Evolutionary conservation across 306 rosid genomes (phyloP), one percentile per base, ranked within the genome.

Genomic region (Pterocarpus macrocarpus): DNA sequence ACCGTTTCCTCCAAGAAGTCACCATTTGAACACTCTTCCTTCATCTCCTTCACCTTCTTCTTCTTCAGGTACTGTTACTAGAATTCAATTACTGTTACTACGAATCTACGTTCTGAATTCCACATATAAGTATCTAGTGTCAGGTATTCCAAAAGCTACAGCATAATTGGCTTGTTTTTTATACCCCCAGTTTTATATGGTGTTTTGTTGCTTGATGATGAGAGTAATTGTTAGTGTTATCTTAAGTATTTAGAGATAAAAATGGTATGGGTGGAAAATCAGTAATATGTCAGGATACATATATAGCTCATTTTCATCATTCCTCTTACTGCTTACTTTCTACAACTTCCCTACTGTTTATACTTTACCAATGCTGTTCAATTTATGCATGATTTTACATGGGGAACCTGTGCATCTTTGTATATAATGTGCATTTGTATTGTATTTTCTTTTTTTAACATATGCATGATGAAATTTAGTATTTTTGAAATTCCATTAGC

Each of bases 1-100:
- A 30, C 84, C 89, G 9, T 89, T 91, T 75, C 91, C 89, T 81
- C 65, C 87, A 13, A 88, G 91, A 88, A 82, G 81, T 82, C 92
- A 86, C 64, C 88, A 74, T 47, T 76, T 87, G 86, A 87, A 80
- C 79, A 74, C 85, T 67, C 89, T 82, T 82, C 81, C 82, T 80
- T 74, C 90, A 33, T 75, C 86, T 71, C 71, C 86, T 83, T 35
- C 85, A 15, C 32, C 85, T 70, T 70, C 90, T 72, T 86, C 84
- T 64, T 75, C 91, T 56, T 85, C 91, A 45, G 88, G 88, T 85
- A 73, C 15, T 41, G 50, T 74, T 70, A 1, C 34, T 66, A 1
- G n/a, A 15, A 64, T 44, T 81, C 75, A 56, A 17, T 66, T 52
- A 36, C 80, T 55, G 5, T 55, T 52, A 63, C 38, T 14, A 14